Evolutionary conservation across 805 yeast species (phyloP).

Genomic region (Yueomyces sp.): DNA sequence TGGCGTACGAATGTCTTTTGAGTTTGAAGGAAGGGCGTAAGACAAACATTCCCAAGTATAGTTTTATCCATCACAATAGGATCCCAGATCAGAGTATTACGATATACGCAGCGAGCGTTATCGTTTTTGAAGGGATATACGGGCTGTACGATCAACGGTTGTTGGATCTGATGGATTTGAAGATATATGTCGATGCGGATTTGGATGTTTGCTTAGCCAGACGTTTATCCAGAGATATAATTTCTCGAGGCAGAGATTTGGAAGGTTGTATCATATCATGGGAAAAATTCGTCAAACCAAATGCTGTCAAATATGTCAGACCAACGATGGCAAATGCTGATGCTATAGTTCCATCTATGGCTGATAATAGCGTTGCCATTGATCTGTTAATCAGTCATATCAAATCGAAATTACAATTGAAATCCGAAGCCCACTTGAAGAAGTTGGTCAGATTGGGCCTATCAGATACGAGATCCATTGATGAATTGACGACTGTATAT

Average conservation of each 20-base stretch:
- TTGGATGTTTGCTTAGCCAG: slow-evolving; percentile 85
- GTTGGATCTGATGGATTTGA: slow-evolving; percentile 66
- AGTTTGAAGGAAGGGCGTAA: slow-evolving; percentile 58
- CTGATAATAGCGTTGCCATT: slow-evolving; percentile 72
- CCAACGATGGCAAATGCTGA: slow-evolving; percentile 65
- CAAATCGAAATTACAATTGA: slow-evolving; percentile 49
- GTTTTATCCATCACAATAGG: slow-evolving; percentile 50
- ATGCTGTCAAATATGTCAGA: slow-evolving; percentile 58
- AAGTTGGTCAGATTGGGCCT: slow-evolving; percentile 39
- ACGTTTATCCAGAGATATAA: slow-evolving; percentile 74
- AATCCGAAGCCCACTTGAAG: slow-evolving; percentile 54
- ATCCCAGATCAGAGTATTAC: slow-evolving; percentile 55
- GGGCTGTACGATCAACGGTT: slow-evolving; percentile 63
- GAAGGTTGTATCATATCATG: slow-evolving; percentile 78
- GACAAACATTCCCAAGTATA: slow-evolving; percentile 54
- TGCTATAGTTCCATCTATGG: slow-evolving; percentile 80
- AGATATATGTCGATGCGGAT: slow-evolving; percentile 87
- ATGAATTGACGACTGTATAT: slow-evolving; percentile 12
- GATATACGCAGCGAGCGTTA: slow-evolving; percentile 87
- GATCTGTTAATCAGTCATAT: slow-evolving; percentile 70
- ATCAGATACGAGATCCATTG: slow-evolving; percentile 5
- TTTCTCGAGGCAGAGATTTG: slow-evolving; percentile 75
- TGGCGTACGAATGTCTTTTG: slow-evolving; percentile 47
- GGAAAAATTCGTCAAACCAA: slow-evolving; percentile 86
- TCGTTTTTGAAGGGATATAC: slow-evolving; percentile 83